Conservation (phyloP, 441 rosid species). For the Theobroma grandiflorum region DNA sequence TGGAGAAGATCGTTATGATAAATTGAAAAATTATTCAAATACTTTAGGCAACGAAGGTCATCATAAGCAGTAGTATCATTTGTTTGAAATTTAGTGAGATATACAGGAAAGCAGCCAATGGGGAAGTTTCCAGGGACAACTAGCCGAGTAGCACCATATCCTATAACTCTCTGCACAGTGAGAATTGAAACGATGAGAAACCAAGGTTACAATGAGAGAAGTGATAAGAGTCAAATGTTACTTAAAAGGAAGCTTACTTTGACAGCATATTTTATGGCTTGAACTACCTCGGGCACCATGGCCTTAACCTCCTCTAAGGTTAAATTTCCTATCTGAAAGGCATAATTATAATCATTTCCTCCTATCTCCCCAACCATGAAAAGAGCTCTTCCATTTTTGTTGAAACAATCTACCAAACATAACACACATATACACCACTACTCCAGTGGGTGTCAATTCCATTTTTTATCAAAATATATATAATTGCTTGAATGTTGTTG, state of each 20-base stretch:
- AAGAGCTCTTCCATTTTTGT: constrained; percentile 29
- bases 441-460: too few species aligned
- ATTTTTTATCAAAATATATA: too few species aligned
- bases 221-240: not conserved
- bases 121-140: constrained; percentile 49
- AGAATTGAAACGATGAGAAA: not conserved
- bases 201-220: not conserved
- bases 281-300: constrained; percentile 48
- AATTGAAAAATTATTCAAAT: constrained; percentile 35
- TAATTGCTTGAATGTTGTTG: not conserved
- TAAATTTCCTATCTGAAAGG: constrained; percentile 37
- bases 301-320: constrained; percentile 33
- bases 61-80: constrained; percentile 43
- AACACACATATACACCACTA: too few species aligned
- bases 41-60: constrained; percentile 41
- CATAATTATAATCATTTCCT: constrained; percentile 53
- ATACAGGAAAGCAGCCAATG: constrained; percentile 45
- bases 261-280: constrained; percentile 41
- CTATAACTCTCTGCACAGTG: constrained; percentile 31
- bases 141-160: constrained; percentile 39
- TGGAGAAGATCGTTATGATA: constrained; percentile 44
- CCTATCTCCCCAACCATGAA: constrained; percentile 62
- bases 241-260: not conserved
- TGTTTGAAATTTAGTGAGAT: constrained; percentile 33
- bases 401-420: constrained; percentile 11